phyloP scores from a whole-genome alignment of 352 stramenopile species.

The Phytopythium ostracodes region DNA sequence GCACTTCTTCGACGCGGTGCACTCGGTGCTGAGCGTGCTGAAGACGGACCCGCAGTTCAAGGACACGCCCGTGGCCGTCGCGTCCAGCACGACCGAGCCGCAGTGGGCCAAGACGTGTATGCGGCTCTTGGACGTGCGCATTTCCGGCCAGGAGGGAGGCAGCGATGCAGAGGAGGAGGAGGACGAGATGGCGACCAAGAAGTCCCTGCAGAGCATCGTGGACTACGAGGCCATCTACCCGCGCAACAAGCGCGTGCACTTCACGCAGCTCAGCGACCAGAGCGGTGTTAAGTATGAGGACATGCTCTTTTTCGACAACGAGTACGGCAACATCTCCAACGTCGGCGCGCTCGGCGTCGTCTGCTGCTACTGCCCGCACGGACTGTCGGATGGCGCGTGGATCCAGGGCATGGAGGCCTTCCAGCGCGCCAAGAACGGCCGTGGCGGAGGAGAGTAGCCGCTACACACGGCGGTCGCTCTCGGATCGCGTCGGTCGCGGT shows the following conservation, averaged over 20 bases:
- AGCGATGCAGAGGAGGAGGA: slow-evolving; percentile 10
- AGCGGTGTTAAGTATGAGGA: slow-evolving; percentile 90
- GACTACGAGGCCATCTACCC: slow-evolving; percentile 82
- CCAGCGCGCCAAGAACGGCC: slow-evolving; percentile 42
- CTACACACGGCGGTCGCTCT: no score
- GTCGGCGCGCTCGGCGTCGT: slow-evolving; percentile 68
- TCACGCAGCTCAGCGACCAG: slow-evolving; percentile 86
- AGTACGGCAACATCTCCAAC: slow-evolving; percentile 76
- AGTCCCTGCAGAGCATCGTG: slow-evolving; percentile 53
- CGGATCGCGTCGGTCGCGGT: no score
- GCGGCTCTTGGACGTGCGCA: slow-evolving; percentile 56
- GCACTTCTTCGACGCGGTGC: slow-evolving; percentile 71
- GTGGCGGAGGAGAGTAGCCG: not conserved
- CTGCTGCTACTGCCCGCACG: slow-evolving; percentile 74
- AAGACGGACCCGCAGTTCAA: slow-evolving; percentile 63
- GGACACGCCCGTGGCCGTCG: slow-evolving; percentile 53
- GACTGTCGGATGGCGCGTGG: slow-evolving; percentile 64
- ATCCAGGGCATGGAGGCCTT: slow-evolving; percentile 68
- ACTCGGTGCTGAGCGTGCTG: slow-evolving; percentile 67
- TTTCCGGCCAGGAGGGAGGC: slow-evolving; percentile 12
- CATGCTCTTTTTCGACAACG: slow-evolving; percentile 98
- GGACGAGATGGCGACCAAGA: slow-evolving; percentile 18
- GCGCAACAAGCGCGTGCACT: slow-evolving; percentile 89
- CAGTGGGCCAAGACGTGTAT: slow-evolving; percentile 79
- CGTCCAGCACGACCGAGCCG: slow-evolving; percentile 69